phyloP scores from a whole-genome alignment of 2,329 filamentous ascomycete species.

The Botryotinia globosa region DNA sequence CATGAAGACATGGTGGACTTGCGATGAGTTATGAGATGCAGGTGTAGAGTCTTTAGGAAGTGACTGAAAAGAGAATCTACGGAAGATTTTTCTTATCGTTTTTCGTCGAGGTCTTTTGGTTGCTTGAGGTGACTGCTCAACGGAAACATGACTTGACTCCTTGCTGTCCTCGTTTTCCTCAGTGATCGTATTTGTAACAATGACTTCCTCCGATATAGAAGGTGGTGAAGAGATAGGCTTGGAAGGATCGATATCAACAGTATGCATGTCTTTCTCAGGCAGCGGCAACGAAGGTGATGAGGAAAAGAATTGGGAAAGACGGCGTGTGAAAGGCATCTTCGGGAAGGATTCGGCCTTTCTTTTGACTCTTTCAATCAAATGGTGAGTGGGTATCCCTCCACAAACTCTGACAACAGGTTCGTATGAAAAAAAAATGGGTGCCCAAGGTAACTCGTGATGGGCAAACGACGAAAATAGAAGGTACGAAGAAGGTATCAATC shows the following conservation, averaged over 20 bases:
- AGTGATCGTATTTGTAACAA: background rate
- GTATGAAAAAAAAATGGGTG: slow-evolving; percentile 15
- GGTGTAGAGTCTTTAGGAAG: background rate
- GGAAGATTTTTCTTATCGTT: slow-evolving; percentile 14
- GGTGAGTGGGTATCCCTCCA: slow-evolving; percentile 13
- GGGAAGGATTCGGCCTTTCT: slow-evolving; percentile 15
- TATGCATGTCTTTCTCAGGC: slow-evolving; percentile 17
- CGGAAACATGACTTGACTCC: background rate
- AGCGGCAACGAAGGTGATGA: slow-evolving; percentile 4
- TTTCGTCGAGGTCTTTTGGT: slow-evolving; percentile 3
- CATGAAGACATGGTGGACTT: background rate
- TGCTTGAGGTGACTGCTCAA: background rate
- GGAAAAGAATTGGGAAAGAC: slow-evolving; percentile 18
- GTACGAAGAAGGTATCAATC: slow-evolving; percentile 11
- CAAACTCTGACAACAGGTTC: slow-evolving; percentile 13
- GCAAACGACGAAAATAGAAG: slow-evolving; percentile 9
- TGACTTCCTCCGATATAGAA: slow-evolving; percentile 13
- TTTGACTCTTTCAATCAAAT: slow-evolving; percentile 11
- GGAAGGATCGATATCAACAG: background rate
- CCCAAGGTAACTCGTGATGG: slow-evolving; percentile 10
- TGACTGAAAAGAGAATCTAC: slow-evolving; percentile 7
- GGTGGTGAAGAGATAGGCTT: slow-evolving; percentile 1
- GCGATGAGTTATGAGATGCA: background rate
- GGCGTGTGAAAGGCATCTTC: slow-evolving; percentile 19
- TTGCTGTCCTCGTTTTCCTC: background rate